Evolutionary conservation across 257 asterid genomes (phyloP).

Genomic region (Plantago elongata): DNA sequence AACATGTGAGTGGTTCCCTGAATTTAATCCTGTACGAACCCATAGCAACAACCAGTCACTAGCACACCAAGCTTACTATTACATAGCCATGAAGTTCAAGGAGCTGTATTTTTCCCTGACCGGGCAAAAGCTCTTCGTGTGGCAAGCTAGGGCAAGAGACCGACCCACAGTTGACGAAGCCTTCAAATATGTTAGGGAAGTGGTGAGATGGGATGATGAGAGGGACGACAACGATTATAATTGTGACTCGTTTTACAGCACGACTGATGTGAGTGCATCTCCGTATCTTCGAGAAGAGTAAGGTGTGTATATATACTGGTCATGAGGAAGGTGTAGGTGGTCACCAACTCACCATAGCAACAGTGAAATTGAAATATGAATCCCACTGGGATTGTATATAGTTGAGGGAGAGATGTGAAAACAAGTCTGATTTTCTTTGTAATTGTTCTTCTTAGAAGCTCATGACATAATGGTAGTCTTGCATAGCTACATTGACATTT

Average conservation of each 20-base stretch:
- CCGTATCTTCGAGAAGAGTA: constrained; percentile 44
- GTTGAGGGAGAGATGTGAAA: constrained; percentile 15
- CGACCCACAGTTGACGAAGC: constrained; percentile 74
- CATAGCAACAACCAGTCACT: constrained; percentile 64
- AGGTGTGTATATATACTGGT: background rate
- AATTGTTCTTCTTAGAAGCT: background rate
- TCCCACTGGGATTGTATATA: constrained; percentile 33
- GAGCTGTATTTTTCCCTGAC: constrained; percentile 70
- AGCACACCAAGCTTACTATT: constrained; percentile 88
- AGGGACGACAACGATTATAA: constrained; percentile 51
- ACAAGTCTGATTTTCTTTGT: background rate
- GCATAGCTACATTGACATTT: background rate
- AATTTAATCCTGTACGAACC: constrained; percentile 67
- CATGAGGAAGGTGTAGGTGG: background rate
- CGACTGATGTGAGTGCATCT: constrained; percentile 73
- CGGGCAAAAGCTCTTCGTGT: constrained; percentile 65
- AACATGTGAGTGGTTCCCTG: constrained; percentile 78
- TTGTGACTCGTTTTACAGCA: constrained; percentile 73
- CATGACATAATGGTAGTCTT: background rate
- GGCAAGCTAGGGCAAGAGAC: constrained; percentile 85
- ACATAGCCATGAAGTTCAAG: constrained; percentile 88
- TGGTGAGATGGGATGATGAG: constrained; percentile 89
- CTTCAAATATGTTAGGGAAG: constrained; percentile 76
- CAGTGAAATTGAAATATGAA: constrained; percentile 10
- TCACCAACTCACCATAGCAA: background rate